Evolutionary conservation across 176 grass and related monocot species (phyloP), one percentile per base, ranked within the genome.

Genomic region (Panicum miliaceum): DNA sequence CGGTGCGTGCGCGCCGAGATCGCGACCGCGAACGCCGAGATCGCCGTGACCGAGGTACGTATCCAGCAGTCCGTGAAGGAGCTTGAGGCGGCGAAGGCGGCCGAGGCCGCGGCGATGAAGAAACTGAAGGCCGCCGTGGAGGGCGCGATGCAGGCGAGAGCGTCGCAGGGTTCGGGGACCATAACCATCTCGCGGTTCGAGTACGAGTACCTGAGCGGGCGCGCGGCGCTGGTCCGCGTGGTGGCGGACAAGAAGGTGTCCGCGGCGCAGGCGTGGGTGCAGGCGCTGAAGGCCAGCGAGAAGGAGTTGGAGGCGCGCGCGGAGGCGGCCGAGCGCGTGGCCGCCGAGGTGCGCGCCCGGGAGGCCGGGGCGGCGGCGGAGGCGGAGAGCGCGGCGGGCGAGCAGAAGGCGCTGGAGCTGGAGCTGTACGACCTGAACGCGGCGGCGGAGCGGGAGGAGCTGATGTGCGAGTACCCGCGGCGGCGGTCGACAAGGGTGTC

Each of bases 171-270:
- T 40, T 48, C 58, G 18, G 60, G 82, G n/a, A 85, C 80, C 5
- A 53, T 96, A 25, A 90, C 89, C 22, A 81, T 99, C 58, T 99
- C 93, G 6, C 91, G 91, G 82, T 92, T 90, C 53, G 93, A 99
- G 86, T 92, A 90, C 81, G 90, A 94, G 81, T 98, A 98, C 86
- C 82, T 98, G 68, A 90, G 71, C 51, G 79, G 81, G 22, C 80
- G 82, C 18, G 89, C 89, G 36, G 86, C 65, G 71, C 62, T 76
- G 60, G 91, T 88, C 3, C 85, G 86, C 64, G 85, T 70, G 61
- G 91, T 97, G 35, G 84, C 94, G 16, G 91, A 94, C 58, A 97
- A 94, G 82, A 97, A 97, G 85, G 91, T 97, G 42, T 83, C 84
- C 56, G 94, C 94, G 72, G 89, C 91, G 78, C 84, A 66, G 81